Conservation (phyloP, 495 filamentous ascomycete genomes). For the Lasiosphaeria ovina region DNA sequence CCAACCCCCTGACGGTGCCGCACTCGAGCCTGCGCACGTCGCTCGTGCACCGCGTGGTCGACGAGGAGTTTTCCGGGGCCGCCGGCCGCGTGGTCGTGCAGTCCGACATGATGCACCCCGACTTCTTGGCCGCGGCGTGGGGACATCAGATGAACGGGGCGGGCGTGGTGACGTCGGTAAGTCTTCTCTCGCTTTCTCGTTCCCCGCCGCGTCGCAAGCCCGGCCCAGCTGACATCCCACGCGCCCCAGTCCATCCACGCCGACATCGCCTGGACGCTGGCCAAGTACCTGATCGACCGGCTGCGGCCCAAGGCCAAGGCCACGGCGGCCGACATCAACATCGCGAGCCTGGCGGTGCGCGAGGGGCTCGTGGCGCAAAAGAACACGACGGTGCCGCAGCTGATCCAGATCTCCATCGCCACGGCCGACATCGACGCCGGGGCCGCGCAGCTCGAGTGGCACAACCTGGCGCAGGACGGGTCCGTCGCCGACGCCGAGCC, state of each 20-base stretch:
- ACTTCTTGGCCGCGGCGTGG: slow-evolving; percentile 51
- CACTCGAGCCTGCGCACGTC: slow-evolving; percentile 7
- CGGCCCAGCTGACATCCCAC: too few relatives aligned
- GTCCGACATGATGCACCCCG: slow-evolving; percentile 54
- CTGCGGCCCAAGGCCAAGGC: slow-evolving; percentile 41
- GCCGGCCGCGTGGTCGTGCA: slow-evolving; percentile 38
- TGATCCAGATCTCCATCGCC: slow-evolving; percentile 32
- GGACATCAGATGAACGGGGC: slow-evolving; percentile 49
- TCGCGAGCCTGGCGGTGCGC: slow-evolving; percentile 52
- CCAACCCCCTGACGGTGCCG: neutral
- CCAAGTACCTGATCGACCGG: slow-evolving; percentile 52
- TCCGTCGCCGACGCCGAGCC: slow-evolving; percentile 21
- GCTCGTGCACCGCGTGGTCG: slow-evolving; percentile 12
- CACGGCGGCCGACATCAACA: slow-evolving; percentile 38
- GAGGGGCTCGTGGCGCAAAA: slow-evolving; percentile 55
- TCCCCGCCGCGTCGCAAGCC: slow-evolving; percentile 46
- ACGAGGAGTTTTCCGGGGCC: slow-evolving; percentile 7
- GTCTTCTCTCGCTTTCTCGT: neutral
- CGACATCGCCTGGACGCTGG: slow-evolving; percentile 60
- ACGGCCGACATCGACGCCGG: slow-evolving; percentile 25
- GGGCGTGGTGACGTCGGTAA: slow-evolving; percentile 26
- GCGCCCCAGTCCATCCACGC: slow-evolving; percentile 52
- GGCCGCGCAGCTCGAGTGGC: slow-evolving; percentile 32
- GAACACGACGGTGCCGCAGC: slow-evolving; percentile 26
- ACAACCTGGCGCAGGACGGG: slow-evolving; percentile 19